Percentiles rank a stretch among this genome's conserved stretches.
phyloP scores from a whole-genome alignment of 495 filamentous ascomycete genomes.

The Neurospora sublineolata region DNA sequence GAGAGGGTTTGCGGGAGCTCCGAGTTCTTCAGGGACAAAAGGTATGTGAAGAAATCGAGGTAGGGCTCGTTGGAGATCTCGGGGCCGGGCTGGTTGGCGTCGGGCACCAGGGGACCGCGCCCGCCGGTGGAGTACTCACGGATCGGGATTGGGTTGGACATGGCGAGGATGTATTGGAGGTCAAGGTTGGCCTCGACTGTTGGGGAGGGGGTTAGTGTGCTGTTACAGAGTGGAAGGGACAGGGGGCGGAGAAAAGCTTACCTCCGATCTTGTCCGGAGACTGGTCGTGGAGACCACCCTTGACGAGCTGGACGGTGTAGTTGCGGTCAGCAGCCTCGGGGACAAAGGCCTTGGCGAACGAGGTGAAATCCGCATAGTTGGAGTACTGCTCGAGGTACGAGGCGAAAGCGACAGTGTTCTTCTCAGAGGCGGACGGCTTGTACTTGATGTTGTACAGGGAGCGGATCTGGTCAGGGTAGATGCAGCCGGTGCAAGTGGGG shows the following conservation, averaged over 20 bases:
- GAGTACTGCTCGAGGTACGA: constrained; percentile 48
- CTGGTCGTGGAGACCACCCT: constrained; percentile 41
- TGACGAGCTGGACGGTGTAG: constrained; percentile 51
- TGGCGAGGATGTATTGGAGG: constrained; percentile 53
- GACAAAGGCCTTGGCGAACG: constrained; percentile 39
- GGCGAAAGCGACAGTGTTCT: constrained; percentile 28
- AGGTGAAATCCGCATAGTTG: constrained; percentile 42
- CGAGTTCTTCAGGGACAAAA: constrained; percentile 20
- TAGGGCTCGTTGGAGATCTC: constrained; percentile 66
- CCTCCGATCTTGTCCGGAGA: constrained; percentile 20
- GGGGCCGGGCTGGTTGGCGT: constrained; percentile 37
- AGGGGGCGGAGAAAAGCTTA: constrained; percentile 7
- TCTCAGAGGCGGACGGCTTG: constrained; percentile 6
- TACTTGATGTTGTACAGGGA: constrained; percentile 45
- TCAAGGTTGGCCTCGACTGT: constrained; percentile 62
- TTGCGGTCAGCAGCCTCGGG: constrained; percentile 36
- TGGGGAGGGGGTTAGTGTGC: not conserved
- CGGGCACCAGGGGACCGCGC: constrained; percentile 44
- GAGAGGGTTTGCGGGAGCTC: constrained; percentile 65
- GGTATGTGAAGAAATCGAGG: constrained; percentile 55
- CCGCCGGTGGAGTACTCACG: constrained; percentile 34
- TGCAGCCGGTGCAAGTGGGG: constrained; percentile 29
- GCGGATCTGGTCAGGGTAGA: constrained; percentile 50
- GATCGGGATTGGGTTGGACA: constrained; percentile 26
- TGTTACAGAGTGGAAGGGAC: not conserved